Percentiles rank a stretch among this genome's conserved stretches.
Evolutionary conservation across 2,329 filamentous ascomycete species (phyloP).

Genomic region (Daldinia eschscholtzii): DNA sequence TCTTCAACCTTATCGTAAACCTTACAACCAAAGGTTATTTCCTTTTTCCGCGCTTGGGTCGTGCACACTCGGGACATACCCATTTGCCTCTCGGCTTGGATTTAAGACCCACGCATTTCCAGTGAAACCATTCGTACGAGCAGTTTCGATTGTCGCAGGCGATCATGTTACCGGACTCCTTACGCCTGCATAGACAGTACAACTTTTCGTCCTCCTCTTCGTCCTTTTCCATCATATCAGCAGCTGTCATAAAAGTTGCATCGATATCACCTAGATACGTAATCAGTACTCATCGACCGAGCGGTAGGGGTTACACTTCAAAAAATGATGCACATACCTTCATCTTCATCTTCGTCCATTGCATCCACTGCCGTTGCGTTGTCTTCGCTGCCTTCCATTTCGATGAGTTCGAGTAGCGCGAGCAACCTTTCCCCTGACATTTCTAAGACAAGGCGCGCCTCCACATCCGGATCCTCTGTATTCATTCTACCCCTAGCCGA

Average conservation of each 20-base stretch:
- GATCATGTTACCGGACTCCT: slow-evolving; percentile 37
- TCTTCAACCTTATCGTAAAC: neutral
- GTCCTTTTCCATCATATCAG: slow-evolving; percentile 25
- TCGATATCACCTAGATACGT: slow-evolving; percentile 27
- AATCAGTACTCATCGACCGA: slow-evolving; percentile 10
- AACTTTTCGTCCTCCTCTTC: slow-evolving; percentile 14
- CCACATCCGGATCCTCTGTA: slow-evolving; percentile 54
- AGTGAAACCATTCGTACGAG: slow-evolving; percentile 41
- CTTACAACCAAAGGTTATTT: slow-evolving; percentile 4
- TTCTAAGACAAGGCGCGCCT: slow-evolving; percentile 60
- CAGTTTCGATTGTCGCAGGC: slow-evolving; percentile 35
- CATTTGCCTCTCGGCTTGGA: slow-evolving; percentile 36
- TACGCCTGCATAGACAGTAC: slow-evolving; percentile 31
- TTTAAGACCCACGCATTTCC: slow-evolving; percentile 40
- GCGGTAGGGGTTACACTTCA: neutral
- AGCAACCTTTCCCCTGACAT: slow-evolving; percentile 61
- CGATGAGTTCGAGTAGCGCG: slow-evolving; percentile 56
- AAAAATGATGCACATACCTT: slow-evolving; percentile 28
- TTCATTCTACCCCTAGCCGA: slow-evolving; percentile 39
- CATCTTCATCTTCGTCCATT: slow-evolving; percentile 32
- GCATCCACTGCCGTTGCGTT: neutral
- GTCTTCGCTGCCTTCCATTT: slow-evolving; percentile 34
- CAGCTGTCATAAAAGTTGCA: slow-evolving; percentile 39
- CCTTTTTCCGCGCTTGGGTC: slow-evolving; percentile 16
- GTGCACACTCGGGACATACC: slow-evolving; percentile 38